Evolutionary conservation across 2,329 filamentous ascomycete species (phyloP).

Genomic region (Aspergillus uvarum): DNA sequence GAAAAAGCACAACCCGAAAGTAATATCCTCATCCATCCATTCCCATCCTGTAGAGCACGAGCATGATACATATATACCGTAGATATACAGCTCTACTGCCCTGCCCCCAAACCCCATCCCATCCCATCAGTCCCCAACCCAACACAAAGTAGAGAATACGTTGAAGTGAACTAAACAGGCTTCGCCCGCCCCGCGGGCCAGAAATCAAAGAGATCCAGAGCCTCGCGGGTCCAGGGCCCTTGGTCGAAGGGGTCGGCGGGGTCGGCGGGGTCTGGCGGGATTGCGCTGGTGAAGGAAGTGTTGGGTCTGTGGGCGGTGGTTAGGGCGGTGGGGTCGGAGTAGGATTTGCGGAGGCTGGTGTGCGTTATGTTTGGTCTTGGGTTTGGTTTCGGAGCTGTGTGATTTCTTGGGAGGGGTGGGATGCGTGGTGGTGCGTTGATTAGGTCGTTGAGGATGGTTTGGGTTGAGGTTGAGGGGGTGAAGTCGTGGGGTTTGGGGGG

Average conservation of each 20-base stretch:
- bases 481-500: constrained; percentile 19
- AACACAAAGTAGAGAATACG: no score
- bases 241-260: constrained; percentile 29
- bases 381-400: not conserved
- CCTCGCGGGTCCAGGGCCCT: constrained; percentile 45
- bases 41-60: no score
- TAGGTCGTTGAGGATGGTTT: constrained; percentile 8
- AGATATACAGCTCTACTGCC: no score
- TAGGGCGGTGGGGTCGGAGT: constrained; percentile 37
- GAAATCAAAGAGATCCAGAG: constrained; percentile 45
- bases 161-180: constrained; percentile 18
- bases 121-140: no score
- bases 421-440: not conserved
- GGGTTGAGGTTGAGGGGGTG: constrained; percentile 16
- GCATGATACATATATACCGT: no score
- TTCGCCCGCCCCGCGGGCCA: constrained; percentile 43
- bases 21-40: no score
- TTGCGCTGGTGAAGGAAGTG: not conserved
- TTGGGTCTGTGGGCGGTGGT: constrained; percentile 6
- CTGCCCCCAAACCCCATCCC: no score
- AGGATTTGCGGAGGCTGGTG: constrained; percentile 31
- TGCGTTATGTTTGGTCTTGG: not conserved
- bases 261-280: constrained; percentile 15
- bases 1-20: no score
- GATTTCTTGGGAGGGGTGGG: not conserved